Evolutionary conservation across 768 basidiomycete genomes (phyloP).

Genomic region (Tricholoma sp.): DNA sequence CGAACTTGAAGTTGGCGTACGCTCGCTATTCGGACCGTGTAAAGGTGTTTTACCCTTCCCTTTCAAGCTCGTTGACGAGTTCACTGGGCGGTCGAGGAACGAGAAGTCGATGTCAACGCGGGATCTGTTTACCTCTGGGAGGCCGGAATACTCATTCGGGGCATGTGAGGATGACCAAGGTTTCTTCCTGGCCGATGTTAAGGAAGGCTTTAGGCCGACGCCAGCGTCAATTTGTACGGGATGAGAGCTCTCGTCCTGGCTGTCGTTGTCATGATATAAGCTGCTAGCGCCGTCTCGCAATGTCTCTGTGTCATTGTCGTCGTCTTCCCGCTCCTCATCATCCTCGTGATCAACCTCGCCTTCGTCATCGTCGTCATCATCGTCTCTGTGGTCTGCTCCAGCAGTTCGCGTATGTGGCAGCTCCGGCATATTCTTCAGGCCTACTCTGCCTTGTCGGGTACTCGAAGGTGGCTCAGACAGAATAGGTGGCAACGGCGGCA

Average conservation of each 20-base stretch:
- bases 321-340: constrained; percentile 6
- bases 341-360: constrained; percentile 13
- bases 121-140: constrained; percentile 24
- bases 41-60: constrained; percentile 18
- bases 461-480: constrained; percentile 5
- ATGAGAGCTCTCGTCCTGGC: not conserved
- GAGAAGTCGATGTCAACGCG: constrained; percentile 31
- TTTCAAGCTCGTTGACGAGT: constrained; percentile 11
- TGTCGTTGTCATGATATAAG: not conserved
- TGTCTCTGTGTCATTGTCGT: not conserved
- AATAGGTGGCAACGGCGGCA: constrained; percentile 42
- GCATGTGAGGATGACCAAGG: constrained; percentile 22
- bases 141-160: constrained; percentile 13
- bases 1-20: constrained; percentile 18
- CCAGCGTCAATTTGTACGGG: not conserved
- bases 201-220: not conserved
- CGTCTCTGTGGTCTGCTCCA: constrained; percentile 31
- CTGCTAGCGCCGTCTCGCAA: constrained; percentile 1
- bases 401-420: constrained; percentile 25
- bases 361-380: constrained; percentile 25
- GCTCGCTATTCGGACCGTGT: not conserved
- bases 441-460: constrained; percentile 28
- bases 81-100: constrained; percentile 18
- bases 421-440: constrained; percentile 52
- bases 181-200: constrained; percentile 2